Evolutionary conservation across 192 early-diverging fungal genomes (phyloP).

Genomic region (Coemansia sp.): DNA sequence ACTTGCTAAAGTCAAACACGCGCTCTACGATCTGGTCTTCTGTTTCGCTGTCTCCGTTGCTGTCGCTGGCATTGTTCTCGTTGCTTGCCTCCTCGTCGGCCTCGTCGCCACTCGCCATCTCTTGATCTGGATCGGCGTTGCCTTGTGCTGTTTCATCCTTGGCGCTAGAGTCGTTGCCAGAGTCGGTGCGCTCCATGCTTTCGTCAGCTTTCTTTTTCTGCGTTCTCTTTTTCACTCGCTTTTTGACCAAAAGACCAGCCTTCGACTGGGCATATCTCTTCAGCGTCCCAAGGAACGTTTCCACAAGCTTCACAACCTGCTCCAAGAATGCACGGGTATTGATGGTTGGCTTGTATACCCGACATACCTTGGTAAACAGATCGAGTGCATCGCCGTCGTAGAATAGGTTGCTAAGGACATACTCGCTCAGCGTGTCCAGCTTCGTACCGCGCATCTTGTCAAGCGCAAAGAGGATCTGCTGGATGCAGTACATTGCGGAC

Average conservation of each 20-base stretch:
- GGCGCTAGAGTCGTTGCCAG: constrained; percentile 3
- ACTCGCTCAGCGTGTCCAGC: constrained; percentile 36
- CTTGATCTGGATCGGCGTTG: not conserved
- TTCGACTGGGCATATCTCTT: constrained; percentile 27
- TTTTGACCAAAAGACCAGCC: constrained; percentile 28
- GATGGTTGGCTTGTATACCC: constrained; percentile 38
- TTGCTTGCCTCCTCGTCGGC: not conserved
- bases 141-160: not conserved
- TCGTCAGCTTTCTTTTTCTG: constrained; percentile 6
- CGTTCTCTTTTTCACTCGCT: constrained; percentile 19
- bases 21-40: constrained; percentile 34
- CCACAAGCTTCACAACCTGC: constrained; percentile 33
- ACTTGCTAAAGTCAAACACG: constrained; percentile 27
- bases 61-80: not conserved
- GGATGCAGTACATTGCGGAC: constrained; percentile 50
- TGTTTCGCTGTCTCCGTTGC: not conserved
- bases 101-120: constrained; percentile 7
- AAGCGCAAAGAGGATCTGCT: constrained; percentile 40
- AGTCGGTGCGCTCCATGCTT: not conserved
- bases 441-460: constrained; percentile 40
- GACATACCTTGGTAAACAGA: constrained; percentile 45
- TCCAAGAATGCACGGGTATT: constrained; percentile 30
- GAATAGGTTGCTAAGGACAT: constrained; percentile 48
- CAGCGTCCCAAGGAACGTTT: constrained; percentile 41
- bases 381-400: constrained; percentile 53